Evolutionary conservation across 345 rosid species (phyloP).

Genomic region (Melaleuca alternifolia): DNA sequence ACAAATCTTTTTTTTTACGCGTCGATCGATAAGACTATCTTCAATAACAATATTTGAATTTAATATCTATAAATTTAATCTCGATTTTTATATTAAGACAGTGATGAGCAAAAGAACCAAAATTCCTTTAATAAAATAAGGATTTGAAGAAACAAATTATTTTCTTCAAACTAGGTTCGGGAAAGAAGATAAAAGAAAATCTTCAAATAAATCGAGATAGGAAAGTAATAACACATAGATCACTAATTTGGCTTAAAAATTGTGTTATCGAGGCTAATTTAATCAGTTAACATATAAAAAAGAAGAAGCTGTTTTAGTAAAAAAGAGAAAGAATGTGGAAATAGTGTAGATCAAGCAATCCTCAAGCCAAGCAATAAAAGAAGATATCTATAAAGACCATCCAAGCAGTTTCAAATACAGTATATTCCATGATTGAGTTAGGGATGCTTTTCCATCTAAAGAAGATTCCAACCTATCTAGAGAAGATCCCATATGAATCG

Average conservation of each 20-base stretch:
- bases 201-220: neutral
- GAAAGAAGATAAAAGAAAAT: neutral
- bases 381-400: neutral
- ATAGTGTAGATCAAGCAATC: neutral
- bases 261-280: neutral
- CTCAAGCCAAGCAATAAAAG: neutral
- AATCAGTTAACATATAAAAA: neutral
- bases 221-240: neutral
- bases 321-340: neutral
- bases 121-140: neutral
- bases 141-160: neutral
- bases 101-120: neutral
- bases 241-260: neutral
- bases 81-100: rapidly evolving
- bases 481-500: neutral
- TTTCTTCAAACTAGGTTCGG: neutral
- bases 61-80: too few species aligned
- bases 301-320: rapidly evolving
- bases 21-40: too few species aligned
- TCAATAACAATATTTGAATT: too few species aligned
- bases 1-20: neutral
- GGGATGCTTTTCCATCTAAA: neutral
- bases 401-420: neutral
- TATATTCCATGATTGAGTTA: neutral
- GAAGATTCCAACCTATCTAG: neutral